Percentiles rank a stretch among this genome's conserved stretches.
These are phyloP conservation scores for Helichrysum umbraculigerum DNA, from an alignment of 129 eudicot genomes.

Conservation along the genomic window DNA sequence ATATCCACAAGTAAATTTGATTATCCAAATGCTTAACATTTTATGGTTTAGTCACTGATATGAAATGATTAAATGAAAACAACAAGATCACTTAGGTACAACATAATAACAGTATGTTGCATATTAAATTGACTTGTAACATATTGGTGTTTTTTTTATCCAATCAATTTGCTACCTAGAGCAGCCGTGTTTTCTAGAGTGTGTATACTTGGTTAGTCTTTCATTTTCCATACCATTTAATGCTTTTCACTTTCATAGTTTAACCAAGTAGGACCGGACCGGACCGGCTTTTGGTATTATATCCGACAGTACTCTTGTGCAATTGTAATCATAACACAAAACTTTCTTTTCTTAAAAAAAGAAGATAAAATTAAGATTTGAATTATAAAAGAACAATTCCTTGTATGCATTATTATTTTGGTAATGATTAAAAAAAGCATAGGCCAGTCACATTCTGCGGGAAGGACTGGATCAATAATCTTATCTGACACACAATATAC, in stretches of 20 bases:
- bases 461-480: neutral
- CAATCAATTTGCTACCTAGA: neutral
- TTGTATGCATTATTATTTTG: constrained; percentile 14
- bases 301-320: neutral
- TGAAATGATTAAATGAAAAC: constrained; percentile 19
- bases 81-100: constrained; percentile 8
- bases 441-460: neutral
- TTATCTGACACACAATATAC: constrained; percentile 8
- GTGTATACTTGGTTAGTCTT: neutral
- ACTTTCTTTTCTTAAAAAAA: neutral
- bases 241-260: constrained; percentile 13
- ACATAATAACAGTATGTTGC: neutral
- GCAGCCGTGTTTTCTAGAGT: neutral
- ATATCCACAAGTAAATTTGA: neutral
- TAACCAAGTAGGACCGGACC: neutral
- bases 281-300: neutral
- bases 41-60: constrained; percentile 4
- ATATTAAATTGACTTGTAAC: constrained; percentile 1
- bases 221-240: neutral
- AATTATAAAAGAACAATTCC: neutral
- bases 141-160: neutral
- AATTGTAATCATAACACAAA: neutral
- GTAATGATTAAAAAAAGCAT: neutral
- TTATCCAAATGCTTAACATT: neutral
- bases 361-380: neutral